phyloP scores from a whole-genome alignment of 371 early-diverging fungal species.

The Actinomortierella wolfii region DNA sequence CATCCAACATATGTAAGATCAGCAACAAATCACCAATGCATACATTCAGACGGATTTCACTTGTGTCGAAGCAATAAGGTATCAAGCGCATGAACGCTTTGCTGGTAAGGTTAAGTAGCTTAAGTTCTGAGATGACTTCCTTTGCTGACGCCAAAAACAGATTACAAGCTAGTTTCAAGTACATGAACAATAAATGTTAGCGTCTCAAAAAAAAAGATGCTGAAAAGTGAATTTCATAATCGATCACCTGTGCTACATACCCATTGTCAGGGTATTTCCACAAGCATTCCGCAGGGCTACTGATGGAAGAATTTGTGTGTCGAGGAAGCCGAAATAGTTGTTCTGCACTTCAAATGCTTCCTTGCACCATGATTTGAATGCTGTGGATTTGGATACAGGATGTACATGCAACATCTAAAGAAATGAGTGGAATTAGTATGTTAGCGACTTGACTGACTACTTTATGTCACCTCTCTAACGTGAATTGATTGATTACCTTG shows the following conservation, averaged over 20 bases:
- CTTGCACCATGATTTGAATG: conserved; percentile 1
- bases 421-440: not conserved
- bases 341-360: no score
- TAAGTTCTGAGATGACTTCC: conserved; percentile 21
- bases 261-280: conserved; percentile 19
- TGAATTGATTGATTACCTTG: not conserved
- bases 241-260: conserved; percentile 15
- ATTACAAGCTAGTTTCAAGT: conserved; percentile 31
- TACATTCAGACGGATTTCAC: conserved; percentile 26
- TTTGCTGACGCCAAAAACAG: conserved; percentile 26
- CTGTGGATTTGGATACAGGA: conserved; percentile 15
- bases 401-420: not conserved
- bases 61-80: conserved; percentile 20
- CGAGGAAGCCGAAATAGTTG: no score
- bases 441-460: no score
- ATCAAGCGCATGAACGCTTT: conserved; percentile 18
- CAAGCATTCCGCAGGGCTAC: not conserved
- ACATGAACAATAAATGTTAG: not conserved
- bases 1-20: not conserved
- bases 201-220: not conserved
- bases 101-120: conserved; percentile 16
- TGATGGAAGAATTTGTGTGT: no score
- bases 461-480: no score
- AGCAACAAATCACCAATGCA: not conserved
- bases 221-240: not conserved